Evolutionary conservation across 1,139 yeast species (phyloP).

Genomic region (Kodamaea anthophila): DNA sequence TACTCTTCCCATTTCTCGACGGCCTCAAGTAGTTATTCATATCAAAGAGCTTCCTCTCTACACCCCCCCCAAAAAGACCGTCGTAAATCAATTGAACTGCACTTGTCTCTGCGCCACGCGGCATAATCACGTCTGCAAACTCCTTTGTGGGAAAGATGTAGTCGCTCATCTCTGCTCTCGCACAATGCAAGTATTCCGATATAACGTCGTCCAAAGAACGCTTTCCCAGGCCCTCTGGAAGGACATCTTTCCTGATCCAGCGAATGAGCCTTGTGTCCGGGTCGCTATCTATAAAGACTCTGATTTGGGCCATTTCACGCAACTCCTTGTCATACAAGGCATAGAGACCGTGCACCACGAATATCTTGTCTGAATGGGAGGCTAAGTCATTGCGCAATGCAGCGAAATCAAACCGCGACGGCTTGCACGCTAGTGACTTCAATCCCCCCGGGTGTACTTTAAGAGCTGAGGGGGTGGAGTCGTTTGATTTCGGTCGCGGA

Average conservation of each 20-base stretch:
- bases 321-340: slow-evolving; percentile 64
- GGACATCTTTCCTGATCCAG: slow-evolving; percentile 52
- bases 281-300: slow-evolving; percentile 79
- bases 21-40: slow-evolving; percentile 21
- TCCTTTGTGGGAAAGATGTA: slow-evolving; percentile 73
- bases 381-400: slow-evolving; percentile 15
- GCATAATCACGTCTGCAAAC: slow-evolving; percentile 76
- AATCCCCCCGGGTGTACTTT: slow-evolving; percentile 19
- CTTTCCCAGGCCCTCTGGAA: slow-evolving; percentile 7
- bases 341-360: slow-evolving; percentile 72
- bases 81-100: slow-evolving; percentile 71
- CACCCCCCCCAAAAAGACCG: slow-evolving; percentile 59
- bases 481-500: slow-evolving; percentile 6
- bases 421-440: slow-evolving; percentile 23
- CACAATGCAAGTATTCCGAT: slow-evolving; percentile 52
- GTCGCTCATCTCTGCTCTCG: slow-evolving; percentile 74
- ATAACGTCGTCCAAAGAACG: slow-evolving; percentile 45
- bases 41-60: slow-evolving; percentile 12
- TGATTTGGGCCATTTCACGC: slow-evolving; percentile 55
- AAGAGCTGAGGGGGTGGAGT: slow-evolving; percentile 28
- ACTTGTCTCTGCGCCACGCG: slow-evolving; percentile 59
- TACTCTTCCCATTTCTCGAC: slow-evolving; percentile 10
- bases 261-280: slow-evolving; percentile 77
- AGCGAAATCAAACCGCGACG: slow-evolving; percentile 36
- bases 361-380: slow-evolving; percentile 25